Evolutionary conservation across 768 basidiomycete species (phyloP).

Genomic region (Wakefieldia striispora): DNA sequence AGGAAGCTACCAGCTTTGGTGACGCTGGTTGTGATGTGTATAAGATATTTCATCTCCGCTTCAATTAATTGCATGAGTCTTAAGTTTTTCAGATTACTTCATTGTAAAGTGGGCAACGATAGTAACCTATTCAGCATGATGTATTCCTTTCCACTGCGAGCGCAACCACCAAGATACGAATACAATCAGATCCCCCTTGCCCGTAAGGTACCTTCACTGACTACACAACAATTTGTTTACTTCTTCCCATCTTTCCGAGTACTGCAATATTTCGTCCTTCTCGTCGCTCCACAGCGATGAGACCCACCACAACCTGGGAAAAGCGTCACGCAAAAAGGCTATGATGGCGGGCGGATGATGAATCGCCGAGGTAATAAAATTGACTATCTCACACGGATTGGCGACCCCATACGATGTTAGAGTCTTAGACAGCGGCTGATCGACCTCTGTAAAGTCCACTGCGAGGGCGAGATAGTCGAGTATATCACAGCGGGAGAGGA

Average conservation of each 20-base stretch:
- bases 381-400: conserved; percentile 8
- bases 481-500: conserved; percentile 6
- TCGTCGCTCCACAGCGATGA: no score
- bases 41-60: conserved; percentile 28
- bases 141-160: no score
- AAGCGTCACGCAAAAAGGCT: conserved; percentile 25
- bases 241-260: no score
- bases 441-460: conserved; percentile 21
- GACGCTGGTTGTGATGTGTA: conserved; percentile 9
- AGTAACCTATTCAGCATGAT: no score
- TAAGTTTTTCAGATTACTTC: no score
- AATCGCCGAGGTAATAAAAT: conserved; percentile 25
- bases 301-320: conserved; percentile 18
- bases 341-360: conserved; percentile 13
- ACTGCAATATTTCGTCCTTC: no score
- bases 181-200: no score
- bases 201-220: no score
- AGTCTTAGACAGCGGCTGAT: neutral
- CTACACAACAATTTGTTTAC: no score
- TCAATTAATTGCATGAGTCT: no score
- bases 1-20: conserved; percentile 10
- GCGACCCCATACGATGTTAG: conserved; percentile 1
- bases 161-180: no score
- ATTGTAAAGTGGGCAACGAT: no score
- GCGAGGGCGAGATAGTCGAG: conserved; percentile 18